Evolutionary conservation across 2,329 filamentous ascomycete species (phyloP).

Genomic region (Cordyceps cicadae): DNA sequence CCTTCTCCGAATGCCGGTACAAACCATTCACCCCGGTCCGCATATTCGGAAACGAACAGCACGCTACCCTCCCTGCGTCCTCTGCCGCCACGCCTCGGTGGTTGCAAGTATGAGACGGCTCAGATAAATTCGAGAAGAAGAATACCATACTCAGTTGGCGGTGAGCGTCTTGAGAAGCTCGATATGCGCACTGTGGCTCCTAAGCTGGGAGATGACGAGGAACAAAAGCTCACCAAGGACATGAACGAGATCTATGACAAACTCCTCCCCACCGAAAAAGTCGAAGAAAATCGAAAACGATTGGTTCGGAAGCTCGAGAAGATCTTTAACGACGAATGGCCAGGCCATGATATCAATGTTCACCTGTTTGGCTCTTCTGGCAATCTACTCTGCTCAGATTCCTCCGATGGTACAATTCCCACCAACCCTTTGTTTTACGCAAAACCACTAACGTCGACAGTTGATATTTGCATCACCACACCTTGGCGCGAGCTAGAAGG

Average conservation of each 20-base stretch:
- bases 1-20: constrained; percentile 72
- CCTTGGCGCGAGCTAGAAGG: constrained; percentile 78
- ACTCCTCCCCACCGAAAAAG: constrained; percentile 73
- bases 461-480: constrained; percentile 96
- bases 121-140: constrained; percentile 73
- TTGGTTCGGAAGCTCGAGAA: constrained; percentile 83
- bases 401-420: constrained; percentile 69
- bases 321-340: constrained; percentile 86
- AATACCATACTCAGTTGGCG: constrained; percentile 88
- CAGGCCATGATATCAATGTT: constrained; percentile 79
- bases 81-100: constrained; percentile 48
- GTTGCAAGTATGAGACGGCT: constrained; percentile 84
- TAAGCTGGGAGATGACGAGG: constrained; percentile 62
- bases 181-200: constrained; percentile 65
- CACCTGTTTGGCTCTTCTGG: constrained; percentile 97
- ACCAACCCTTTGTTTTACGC: neutral
- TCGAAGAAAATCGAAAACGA: constrained; percentile 64
- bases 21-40: constrained; percentile 81
- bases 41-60: constrained; percentile 80
- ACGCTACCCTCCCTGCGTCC: constrained; percentile 60
- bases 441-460: constrained; percentile 40
- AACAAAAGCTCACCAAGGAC: constrained; percentile 66
- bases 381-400: constrained; percentile 86
- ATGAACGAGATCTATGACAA: constrained; percentile 79
- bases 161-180: constrained; percentile 64